phyloP scores from a whole-genome alignment of 2,329 filamentous ascomycete species.

The Cercospora sp. region DNA sequence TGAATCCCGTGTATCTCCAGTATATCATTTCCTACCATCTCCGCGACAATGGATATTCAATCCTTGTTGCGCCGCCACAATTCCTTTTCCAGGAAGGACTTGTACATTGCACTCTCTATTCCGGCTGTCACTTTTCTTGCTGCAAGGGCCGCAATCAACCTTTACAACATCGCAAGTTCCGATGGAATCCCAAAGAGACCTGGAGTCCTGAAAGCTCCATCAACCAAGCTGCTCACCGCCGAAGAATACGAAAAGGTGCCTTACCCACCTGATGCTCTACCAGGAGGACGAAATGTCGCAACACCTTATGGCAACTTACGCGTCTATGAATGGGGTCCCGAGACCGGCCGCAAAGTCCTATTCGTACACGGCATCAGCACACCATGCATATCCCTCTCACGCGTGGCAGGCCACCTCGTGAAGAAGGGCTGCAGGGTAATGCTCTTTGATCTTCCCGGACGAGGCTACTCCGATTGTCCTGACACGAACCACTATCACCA shows the following conservation, averaged over 20 bases:
- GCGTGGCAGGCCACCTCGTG: conserved; percentile 66
- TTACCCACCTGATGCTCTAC: conserved; percentile 71
- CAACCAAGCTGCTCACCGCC: conserved; percentile 16
- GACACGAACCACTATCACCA: conserved; percentile 67
- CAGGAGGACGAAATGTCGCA: conserved; percentile 66
- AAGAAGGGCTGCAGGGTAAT: conserved; percentile 71
- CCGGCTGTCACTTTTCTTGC: conserved; percentile 25
- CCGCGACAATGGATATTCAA: conserved; percentile 18
- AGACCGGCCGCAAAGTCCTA: conserved; percentile 68
- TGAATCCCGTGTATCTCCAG: background rate
- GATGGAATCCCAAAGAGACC: conserved; percentile 14
- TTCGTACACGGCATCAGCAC: conserved; percentile 81
- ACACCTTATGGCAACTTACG: conserved; percentile 70
- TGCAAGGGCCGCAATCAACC: conserved; percentile 19
- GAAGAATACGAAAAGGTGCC: conserved; percentile 39
- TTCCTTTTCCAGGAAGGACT: conserved; percentile 19
- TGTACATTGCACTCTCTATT: conserved; percentile 30
- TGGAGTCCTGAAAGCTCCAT: conserved; percentile 21
- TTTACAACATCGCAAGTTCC: conserved; percentile 16
- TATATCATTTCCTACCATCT: background rate
- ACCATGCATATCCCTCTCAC: conserved; percentile 68
- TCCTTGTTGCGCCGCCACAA: conserved; percentile 1
- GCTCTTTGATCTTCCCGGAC: conserved; percentile 74
- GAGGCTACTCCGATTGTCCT: conserved; percentile 75
- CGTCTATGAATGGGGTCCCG: conserved; percentile 79